Conservation (phyloP, 2,329 filamentous ascomycete species). For the Penicillium sp. region DNA sequence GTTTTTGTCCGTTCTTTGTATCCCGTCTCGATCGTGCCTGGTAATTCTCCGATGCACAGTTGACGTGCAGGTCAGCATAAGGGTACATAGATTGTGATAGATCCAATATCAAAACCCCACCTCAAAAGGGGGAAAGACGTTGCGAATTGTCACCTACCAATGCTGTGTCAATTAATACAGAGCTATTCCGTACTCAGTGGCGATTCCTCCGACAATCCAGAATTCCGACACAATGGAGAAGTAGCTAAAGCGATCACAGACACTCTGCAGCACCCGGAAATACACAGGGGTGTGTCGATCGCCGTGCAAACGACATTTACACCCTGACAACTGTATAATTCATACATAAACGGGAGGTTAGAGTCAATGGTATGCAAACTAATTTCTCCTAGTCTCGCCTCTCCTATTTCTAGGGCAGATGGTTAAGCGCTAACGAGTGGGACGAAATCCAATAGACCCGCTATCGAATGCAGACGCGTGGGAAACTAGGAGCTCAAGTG, state of each 20-base stretch:
- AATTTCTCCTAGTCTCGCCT: conserved; percentile 12
- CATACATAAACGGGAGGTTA: background rate
- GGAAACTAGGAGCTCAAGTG: background rate
- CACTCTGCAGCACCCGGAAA: background rate
- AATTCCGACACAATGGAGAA: background rate
- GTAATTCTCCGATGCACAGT: background rate
- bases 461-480: background rate
- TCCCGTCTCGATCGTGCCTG: background rate
- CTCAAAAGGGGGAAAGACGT: background rate
- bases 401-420: background rate
- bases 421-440: conserved; percentile 5
- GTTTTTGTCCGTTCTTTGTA: background rate
- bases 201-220: background rate
- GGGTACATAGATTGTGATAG: background rate
- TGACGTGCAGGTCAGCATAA: background rate
- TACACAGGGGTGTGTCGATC: conserved; percentile 5
- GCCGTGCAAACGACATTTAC: background rate
- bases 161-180: background rate
- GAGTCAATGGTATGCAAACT: conserved; percentile 14
- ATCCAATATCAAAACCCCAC: conserved; percentile 6
- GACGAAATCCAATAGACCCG: conserved; percentile 1
- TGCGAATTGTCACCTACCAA: background rate
- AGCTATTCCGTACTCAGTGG: background rate
- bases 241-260: background rate
- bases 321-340: background rate